phyloP scores from a whole-genome alignment of 371 early-diverging fungal species.

The Mucor lusitanicus region DNA sequence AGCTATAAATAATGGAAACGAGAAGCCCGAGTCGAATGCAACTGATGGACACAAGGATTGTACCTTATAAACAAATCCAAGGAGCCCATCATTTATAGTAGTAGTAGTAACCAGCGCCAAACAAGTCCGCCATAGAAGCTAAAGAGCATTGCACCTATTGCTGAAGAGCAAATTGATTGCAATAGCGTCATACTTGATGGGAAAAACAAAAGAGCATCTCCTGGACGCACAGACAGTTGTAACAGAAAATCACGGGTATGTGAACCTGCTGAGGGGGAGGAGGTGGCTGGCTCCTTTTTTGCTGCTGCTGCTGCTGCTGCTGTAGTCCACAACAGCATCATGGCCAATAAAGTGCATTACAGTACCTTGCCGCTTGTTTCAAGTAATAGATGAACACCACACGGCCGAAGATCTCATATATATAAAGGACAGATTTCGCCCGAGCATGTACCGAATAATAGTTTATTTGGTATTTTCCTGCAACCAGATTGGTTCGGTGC shows the following conservation, averaged over 20 bases:
- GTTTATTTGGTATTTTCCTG: background rate
- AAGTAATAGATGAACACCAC: too few species aligned
- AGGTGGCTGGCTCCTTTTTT: background rate
- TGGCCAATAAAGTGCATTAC: too few species aligned
- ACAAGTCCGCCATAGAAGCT: background rate
- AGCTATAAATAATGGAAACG: background rate
- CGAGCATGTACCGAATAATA: background rate
- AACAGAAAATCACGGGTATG: conserved; percentile 9
- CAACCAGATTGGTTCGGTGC: conserved; percentile 13
- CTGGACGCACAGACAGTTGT: conserved; percentile 12
- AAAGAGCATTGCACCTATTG: background rate
- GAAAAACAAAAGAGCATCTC: background rate
- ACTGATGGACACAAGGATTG: background rate
- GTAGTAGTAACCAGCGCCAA: too few species aligned
- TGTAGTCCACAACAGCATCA: too few species aligned
- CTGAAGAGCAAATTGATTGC: background rate
- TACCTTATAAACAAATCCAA: background rate
- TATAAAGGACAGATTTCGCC: background rate
- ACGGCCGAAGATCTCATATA: background rate
- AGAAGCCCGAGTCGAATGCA: background rate
- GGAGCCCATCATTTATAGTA: background rate
- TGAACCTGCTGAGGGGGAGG: background rate
- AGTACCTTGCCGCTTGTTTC: too few species aligned
- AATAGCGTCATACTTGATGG: background rate
- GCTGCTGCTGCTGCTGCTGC: too few species aligned